Base-by-base conservation (phyloP, 2,329 filamentous ascomycete genomes). In the Calonectria ilicicola region DNA sequence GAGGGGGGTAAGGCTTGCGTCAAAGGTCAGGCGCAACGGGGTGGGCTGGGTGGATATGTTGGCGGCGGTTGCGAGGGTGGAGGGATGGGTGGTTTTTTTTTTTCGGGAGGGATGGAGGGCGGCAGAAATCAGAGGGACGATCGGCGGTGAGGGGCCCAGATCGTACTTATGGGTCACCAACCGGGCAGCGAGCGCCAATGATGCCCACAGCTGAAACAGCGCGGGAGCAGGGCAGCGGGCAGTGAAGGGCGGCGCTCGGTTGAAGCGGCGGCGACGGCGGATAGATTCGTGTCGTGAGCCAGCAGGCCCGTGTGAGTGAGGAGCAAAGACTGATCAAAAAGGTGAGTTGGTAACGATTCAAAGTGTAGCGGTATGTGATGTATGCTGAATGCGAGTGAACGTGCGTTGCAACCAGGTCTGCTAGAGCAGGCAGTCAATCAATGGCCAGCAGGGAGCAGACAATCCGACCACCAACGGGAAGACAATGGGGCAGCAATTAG, bases 81-180 rank as follows among this genome's bases (percentile, higher is more conserved):
- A 69, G 58, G 67, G 69, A 49, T 42, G 68, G 67, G 38, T 32
- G 46, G 53, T 56, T 51, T 56, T 66, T 65, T 66, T 65, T 56
- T 51, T 65, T 47, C 27, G 65, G 67, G 75, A 69, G 75, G 75
- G 75, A 76, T 76, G 75, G 69, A 72, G 69, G 75, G 69, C 75
- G 77, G 76, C 77, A 79, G 77, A 79, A 73, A 78, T 77, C 75
- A 72, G 69, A 68, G 46, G 64, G 38, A 73, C 68, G 77, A 79
- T 79, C 77, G 76, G 77, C 77, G 77, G 77, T 79, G 77, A 79
- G 77, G 77, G 76, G 77, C 76, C 77, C 76, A 78, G 77, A 79
- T 79, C 76, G 75, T 77, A 67, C 56, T 72, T 69, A 75, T 78
- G 73, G 77, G 72, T 76, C 77, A 70, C 70, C 74, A 56, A 46